Base-by-base conservation (phyloP, 768 basidiomycete genomes). In the Rhizopogon vulgaris region DNA sequence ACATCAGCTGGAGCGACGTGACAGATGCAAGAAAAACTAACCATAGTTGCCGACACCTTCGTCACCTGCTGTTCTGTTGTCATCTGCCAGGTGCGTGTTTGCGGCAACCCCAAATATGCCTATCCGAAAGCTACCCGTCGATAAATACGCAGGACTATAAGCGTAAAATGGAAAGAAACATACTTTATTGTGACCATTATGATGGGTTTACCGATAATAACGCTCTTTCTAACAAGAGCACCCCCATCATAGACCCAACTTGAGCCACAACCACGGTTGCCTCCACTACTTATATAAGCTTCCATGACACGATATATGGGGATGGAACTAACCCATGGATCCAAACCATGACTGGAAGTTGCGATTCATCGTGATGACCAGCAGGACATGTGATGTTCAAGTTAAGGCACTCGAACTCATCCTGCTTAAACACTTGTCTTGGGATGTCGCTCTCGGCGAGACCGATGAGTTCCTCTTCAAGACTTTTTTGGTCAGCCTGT, bases 371-470 rank as follows among this genome's bases (percentile, higher is more conserved):
- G 3, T 66, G 72, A 17, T 82, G 70, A 15, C 78, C 79, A 24
- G 76, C 80, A 9, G 88, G 88, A 51, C 79, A 78, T n/a, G 86
- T 87, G 48, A 90, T 85, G 66, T 87, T 89, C 54, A 90, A 65
- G 62, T 89, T 90, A 22, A 90, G 72, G 66, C 88, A 90, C 48
- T 87, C 84, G 36, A 89, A 87, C 65, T 90, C 88, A 63, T 87
- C 77, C 47, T 85, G 82, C 56, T 75, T 74, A 34, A 85, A 68
- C 11, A 66, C 59, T 62, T 85, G 83, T 43, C 70, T 66, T 0
- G 84, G 82, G 6, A 78, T 67, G 30, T 78, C 75, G 10, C 75
- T 72, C 18, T 76, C 73, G 11, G 77, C 63, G 15, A 87, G 68
- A 39, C 80, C 81, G 38, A 87, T 80, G 11, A 90, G 65, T 24